Conservation (phyloP, 306 rosid species). For the Corylus avellana region DNA sequence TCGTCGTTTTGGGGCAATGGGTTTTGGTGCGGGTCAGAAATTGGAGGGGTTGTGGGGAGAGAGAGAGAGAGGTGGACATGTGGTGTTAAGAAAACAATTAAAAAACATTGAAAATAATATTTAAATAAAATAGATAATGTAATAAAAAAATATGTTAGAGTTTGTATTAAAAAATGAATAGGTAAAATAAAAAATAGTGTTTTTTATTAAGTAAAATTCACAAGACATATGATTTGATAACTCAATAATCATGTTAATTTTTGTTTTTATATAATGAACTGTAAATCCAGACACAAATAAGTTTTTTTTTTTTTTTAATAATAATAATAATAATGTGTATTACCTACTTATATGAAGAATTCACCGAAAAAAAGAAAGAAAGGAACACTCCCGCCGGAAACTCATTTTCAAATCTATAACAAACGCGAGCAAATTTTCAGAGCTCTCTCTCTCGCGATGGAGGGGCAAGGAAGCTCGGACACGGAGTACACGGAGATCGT, state of each 20-base stretch:
- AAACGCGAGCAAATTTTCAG: not conserved
- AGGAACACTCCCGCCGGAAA: not conserved
- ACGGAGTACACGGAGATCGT: constrained; percentile 41
- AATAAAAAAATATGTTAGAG: too few species aligned
- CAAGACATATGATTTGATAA: too few species aligned
- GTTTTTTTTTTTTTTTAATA: not conserved
- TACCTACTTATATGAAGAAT: not conserved
- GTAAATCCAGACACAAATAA: too few species aligned
- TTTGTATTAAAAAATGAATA: too few species aligned
- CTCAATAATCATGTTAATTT: too few species aligned
- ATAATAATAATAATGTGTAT: not conserved
- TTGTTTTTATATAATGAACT: too few species aligned
- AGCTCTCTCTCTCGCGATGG: not conserved
- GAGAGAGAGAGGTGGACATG: too few species aligned
- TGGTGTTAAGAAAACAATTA: too few species aligned
- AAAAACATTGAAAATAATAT: too few species aligned
- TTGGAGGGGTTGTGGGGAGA: not conserved
- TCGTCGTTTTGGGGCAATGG: constrained; percentile 29
- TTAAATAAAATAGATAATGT: too few species aligned
- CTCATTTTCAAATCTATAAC: not conserved
- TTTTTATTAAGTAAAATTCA: too few species aligned
- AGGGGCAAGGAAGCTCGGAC: constrained; percentile 16
- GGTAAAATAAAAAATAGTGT: too few species aligned
- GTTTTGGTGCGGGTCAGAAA: constrained; percentile 30
- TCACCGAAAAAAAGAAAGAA: not conserved